Evolutionary conservation across 2,329 filamentous ascomycete genomes (phyloP).

Genomic region (Zymoseptoria pseudotritici): DNA sequence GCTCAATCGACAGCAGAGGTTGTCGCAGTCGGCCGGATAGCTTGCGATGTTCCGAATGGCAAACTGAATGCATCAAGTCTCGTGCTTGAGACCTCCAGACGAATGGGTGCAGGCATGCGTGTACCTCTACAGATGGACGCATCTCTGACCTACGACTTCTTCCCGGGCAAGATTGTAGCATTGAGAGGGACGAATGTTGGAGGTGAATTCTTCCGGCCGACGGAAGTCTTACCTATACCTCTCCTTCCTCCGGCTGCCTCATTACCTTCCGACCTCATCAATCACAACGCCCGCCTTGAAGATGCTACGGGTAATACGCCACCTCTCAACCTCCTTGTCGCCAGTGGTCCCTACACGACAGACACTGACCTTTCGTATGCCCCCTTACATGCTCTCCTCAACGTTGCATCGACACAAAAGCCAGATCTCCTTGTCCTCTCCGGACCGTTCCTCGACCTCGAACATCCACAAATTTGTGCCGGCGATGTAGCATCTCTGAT

Average conservation of each 20-base stretch:
- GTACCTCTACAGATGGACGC: slow-evolving; percentile 67
- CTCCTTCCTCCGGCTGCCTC: slow-evolving; percentile 69
- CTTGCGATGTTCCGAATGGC: slow-evolving; percentile 77
- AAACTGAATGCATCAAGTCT: slow-evolving; percentile 79
- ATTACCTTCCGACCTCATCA: slow-evolving; percentile 54
- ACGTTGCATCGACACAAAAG: slow-evolving; percentile 63
- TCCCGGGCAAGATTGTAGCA: slow-evolving; percentile 90
- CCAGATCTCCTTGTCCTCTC: slow-evolving; percentile 73
- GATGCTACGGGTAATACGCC: slow-evolving; percentile 52
- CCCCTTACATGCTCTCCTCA: slow-evolving; percentile 73
- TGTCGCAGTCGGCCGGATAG: slow-evolving; percentile 84
- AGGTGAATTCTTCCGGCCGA: slow-evolving; percentile 73
- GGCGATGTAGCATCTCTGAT: slow-evolving; percentile 39
- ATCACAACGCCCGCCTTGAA: slow-evolving; percentile 61
- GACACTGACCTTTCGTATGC: slow-evolving; percentile 90
- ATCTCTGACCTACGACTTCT: slow-evolving; percentile 70
- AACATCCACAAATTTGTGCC: slow-evolving; percentile 75
- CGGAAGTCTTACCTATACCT: slow-evolving; percentile 67
- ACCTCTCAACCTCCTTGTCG: slow-evolving; percentile 70
- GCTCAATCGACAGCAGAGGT: slow-evolving; percentile 78
- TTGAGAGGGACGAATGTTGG: slow-evolving; percentile 80
- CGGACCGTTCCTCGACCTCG: slow-evolving; percentile 84
- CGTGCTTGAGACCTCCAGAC: slow-evolving; percentile 78
- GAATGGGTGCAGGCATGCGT: slow-evolving; percentile 73
- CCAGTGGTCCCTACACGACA: slow-evolving; percentile 82